Evolutionary conservation across 129 eudicot species (phyloP), one percentile per base, ranked within the genome.

Genomic region (Flaveria linearis): DNA sequence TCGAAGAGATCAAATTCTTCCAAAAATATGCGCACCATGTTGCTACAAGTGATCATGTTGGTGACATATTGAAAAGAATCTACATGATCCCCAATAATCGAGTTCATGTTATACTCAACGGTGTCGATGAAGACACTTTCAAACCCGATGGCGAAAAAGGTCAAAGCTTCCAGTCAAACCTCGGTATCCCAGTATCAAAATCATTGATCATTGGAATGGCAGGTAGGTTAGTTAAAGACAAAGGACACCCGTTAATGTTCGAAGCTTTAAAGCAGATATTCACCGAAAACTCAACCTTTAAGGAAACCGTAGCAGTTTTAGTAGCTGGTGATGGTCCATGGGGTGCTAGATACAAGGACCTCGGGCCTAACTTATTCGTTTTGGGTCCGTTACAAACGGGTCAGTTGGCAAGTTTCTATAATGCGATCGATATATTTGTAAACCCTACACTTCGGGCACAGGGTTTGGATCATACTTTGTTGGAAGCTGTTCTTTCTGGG

Each of bases 251-350:
- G 7, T 68, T 88, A 68, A 86, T 88, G 80, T 88, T 84, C 42
- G 91, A 88, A 86, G 93, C 97, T 9, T 71, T 91, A 25, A 86
- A 80, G 30, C 96, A 91, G n/a, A 74, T 91, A 63, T 86, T 88
- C 51, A 3, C 13, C 0, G 94, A 88, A 53, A 88, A 85, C 77
- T 85, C 93, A 1, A 81, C 82, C 15, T 83, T 86, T 20, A 73
- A 66, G 64, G 84, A 91, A 0, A 77, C 81, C 12, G 90, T 88
- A 18, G 74, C 66, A 11, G 83, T 91, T 71, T 72, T 88, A 49
- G 90, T 91, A 20, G 97, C 94, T 5, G 97, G 94, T 49, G 91
- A 88, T 46, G 97, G 93, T 36, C 97, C 97, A 5, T 91, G 97
- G 94, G 91, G 90, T 65, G 82, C 82, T 57, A 79, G 88, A 72